These are phyloP conservation scores for Septoria petroselini DNA, from an alignment of 2,329 filamentous ascomycete species.

Conservation along the genomic window DNA sequence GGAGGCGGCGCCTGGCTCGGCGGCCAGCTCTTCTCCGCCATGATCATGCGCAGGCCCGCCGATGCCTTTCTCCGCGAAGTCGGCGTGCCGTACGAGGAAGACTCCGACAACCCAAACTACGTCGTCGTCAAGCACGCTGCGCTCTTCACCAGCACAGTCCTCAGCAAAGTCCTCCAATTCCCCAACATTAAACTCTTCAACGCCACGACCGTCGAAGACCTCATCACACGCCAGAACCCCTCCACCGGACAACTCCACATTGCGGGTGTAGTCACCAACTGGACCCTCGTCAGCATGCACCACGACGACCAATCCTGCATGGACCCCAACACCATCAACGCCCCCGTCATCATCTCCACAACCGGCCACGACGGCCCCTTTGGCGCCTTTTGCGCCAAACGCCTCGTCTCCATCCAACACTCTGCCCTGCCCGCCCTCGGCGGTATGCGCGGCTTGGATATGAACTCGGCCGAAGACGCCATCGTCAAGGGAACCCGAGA, in stretches of 20 bases:
- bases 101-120: slow-evolving; percentile 59
- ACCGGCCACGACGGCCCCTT: slow-evolving; percentile 89
- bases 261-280: slow-evolving; percentile 91
- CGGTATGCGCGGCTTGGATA: slow-evolving; percentile 90
- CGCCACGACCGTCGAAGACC: slow-evolving; percentile 84
- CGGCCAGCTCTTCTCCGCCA: slow-evolving; percentile 89
- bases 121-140: slow-evolving; percentile 94
- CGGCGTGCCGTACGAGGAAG: slow-evolving; percentile 82
- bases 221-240: slow-evolving; percentile 72
- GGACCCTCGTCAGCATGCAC: slow-evolving; percentile 74
- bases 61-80: slow-evolving; percentile 79
- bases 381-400: slow-evolving; percentile 86
- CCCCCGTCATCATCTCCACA: slow-evolving; percentile 80
- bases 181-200: slow-evolving; percentile 97
- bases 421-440: slow-evolving; percentile 76
- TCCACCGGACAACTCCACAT: slow-evolving; percentile 61
- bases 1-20: slow-evolving; percentile 90
- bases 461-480: slow-evolving; percentile 86
- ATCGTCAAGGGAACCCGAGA: slow-evolving; percentile 91
- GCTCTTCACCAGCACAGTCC: slow-evolving; percentile 82
- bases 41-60: slow-evolving; percentile 92
- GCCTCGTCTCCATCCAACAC: slow-evolving; percentile 73
- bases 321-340: slow-evolving; percentile 97
- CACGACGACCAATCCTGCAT: slow-evolving; percentile 71
- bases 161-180: slow-evolving; percentile 78